Base-by-base conservation (phyloP, 2,329 filamentous ascomycete genomes). In the Sporothrix luriei region DNA sequence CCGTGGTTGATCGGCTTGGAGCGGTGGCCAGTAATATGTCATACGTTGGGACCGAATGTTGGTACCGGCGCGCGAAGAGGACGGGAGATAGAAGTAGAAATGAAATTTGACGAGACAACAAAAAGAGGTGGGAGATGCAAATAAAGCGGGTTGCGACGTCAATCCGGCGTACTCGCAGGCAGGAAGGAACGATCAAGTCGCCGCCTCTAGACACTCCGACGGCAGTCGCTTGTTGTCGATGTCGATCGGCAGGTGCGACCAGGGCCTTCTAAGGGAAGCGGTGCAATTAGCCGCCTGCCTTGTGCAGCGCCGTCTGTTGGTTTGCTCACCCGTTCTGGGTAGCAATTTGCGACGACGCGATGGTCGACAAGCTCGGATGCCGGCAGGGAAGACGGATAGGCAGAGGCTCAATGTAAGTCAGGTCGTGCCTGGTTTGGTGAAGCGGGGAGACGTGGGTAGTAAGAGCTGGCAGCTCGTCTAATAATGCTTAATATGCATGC, bases 251-350 rank as follows among this genome's bases (percentile, higher is more conserved):
- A 65, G 38, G 57, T 61, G 57, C 57, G 57, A 46, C 57, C 38
- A 61, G 57, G 38, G 57, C 9, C 57, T 33, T 26, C 40, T 43
- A 1, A 19, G 62, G 40, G 46, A 9, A 52, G n/a, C n/a, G 19
- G 6, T 66, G 48, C 48, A 66, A 66, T 52, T 52, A 38, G 62
- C 62, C 62, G 62, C 48, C 29, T 66, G 62, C 48, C 61, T 49
- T 64, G 24, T n/a, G 61, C 40, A 48, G 59, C 43, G 43, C 61
- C 61, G 61, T 33, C 24, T 64, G 61, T 49, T 48, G 43, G 33
- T 9, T 48, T 64, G 24, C 61, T n/a, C 43, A 49, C 43, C 46
- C 13, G 3, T 24, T 61, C 57, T 6, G 57, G 11, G 38, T 43
- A 46, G n/a, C 38, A 59, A 59, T 61, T n/a, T 61, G 33, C 19